Evolutionary conservation across 2,329 filamentous ascomycete species (phyloP).

Genomic region (Fusarium sp.): DNA sequence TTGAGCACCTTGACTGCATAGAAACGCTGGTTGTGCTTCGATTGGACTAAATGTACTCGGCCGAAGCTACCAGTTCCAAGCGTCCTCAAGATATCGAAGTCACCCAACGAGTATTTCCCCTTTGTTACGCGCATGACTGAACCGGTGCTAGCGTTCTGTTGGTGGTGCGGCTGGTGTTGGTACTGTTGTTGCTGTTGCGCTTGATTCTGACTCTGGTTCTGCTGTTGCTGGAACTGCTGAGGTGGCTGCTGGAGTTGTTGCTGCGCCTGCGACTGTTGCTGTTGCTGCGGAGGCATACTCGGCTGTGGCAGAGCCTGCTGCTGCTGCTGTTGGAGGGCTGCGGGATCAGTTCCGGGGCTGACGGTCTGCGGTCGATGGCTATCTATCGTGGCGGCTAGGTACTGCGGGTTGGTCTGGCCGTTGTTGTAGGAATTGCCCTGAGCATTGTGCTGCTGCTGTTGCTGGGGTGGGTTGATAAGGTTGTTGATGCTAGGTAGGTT

Average conservation of each 20-base stretch:
- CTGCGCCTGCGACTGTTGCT: conserved; percentile 45
- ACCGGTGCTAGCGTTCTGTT: conserved; percentile 49
- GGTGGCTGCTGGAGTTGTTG: conserved; percentile 42
- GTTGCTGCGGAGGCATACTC: conserved; percentile 48
- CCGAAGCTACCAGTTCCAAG: conserved; percentile 97
- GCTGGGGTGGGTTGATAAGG: conserved; percentile 72
- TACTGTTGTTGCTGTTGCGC: conserved; percentile 41
- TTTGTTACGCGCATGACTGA: conserved; percentile 78
- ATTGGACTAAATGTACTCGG: conserved; percentile 95
- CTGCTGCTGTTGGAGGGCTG: conserved; percentile 53
- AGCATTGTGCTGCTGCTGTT: conserved; percentile 55
- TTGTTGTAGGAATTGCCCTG: conserved; percentile 50
- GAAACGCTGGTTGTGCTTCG: conserved; percentile 96
- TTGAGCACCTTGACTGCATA: conserved; percentile 99
- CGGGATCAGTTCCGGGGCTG: conserved; percentile 55
- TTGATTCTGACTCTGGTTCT: conserved; percentile 25
- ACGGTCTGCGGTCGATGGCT: conserved; percentile 47
- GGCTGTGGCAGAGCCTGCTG: conserved; percentile 49
- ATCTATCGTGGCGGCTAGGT: conserved; percentile 45
- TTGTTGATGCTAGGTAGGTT: conserved; percentile 86
- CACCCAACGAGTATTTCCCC: conserved; percentile 93
- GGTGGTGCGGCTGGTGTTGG: conserved; percentile 48
- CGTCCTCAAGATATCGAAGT: conserved; percentile 91
- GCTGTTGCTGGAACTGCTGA: conserved; percentile 34
- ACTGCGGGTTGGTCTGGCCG: conserved; percentile 42